Percentiles rank a stretch among this genome's conserved stretches.
Conservation (phyloP, 768 basidiomycete species). For the Boletellus emodensis region DNA sequence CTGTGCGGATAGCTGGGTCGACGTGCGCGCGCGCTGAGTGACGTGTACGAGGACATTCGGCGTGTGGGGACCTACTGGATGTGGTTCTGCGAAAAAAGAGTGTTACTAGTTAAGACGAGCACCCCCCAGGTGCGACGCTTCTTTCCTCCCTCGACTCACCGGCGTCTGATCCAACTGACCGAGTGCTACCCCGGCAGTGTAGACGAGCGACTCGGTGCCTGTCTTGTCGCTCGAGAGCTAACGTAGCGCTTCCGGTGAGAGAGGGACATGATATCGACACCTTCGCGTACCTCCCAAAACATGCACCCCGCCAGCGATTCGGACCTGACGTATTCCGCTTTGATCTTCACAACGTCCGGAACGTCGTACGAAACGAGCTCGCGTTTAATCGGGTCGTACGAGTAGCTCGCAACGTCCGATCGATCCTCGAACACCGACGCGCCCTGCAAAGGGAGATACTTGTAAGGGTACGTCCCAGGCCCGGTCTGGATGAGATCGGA, state of each 20-base stretch:
- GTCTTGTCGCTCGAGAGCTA: constrained; percentile 58
- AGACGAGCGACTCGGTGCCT: constrained; percentile 56
- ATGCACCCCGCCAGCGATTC: constrained; percentile 64
- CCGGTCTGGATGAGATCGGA: constrained; percentile 46
- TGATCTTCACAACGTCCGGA: constrained; percentile 59
- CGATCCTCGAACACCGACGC: constrained; percentile 63
- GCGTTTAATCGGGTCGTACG: constrained; percentile 61
- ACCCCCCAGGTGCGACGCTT: too few species aligned
- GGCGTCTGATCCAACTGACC: constrained; percentile 55
- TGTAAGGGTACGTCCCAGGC: constrained; percentile 77
- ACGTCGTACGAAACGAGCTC: constrained; percentile 79
- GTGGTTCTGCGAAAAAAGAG: constrained; percentile 43
- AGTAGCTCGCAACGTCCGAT: constrained; percentile 70
- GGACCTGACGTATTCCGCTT: constrained; percentile 62
- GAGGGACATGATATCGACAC: too few species aligned
- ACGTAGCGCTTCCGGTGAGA: too few species aligned
- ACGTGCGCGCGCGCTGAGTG: background rate
- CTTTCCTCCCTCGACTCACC: constrained; percentile 15
- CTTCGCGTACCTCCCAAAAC: constrained; percentile 57
- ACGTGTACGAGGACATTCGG: background rate
- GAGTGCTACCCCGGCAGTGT: constrained; percentile 42
- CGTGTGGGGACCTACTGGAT: constrained; percentile 39
- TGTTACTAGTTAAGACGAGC: background rate
- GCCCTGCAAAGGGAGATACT: constrained; percentile 59
- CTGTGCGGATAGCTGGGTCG: constrained; percentile 54